Evolutionary conservation across 192 early-diverging fungal genomes (phyloP).

Genomic region (Chytriomyces sp.): DNA sequence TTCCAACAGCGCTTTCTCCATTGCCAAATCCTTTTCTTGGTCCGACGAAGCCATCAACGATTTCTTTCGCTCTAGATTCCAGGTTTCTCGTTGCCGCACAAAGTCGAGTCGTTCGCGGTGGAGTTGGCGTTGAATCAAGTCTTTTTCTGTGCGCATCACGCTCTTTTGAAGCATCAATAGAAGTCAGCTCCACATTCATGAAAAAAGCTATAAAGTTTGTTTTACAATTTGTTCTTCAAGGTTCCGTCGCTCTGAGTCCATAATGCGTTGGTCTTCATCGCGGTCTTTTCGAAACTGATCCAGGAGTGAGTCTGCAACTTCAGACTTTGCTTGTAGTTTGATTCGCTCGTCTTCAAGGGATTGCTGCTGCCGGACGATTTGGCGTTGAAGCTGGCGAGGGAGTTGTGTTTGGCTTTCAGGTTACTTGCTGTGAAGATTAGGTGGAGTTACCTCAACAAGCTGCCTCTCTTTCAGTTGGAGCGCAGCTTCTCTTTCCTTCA

Average conservation of each 20-base stretch:
- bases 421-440: neutral
- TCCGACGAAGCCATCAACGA: conserved; percentile 5
- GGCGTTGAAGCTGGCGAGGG: conserved; percentile 23
- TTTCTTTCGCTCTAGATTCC: conserved; percentile 29
- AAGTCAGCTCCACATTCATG: too few relatives aligned
- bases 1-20: conserved; percentile 36
- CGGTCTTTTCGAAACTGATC: conserved; percentile 16
- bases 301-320: neutral
- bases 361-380: conserved; percentile 12
- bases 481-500: conserved; percentile 31
- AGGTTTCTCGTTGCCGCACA: conserved; percentile 18
- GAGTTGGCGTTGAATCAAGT: conserved; percentile 22
- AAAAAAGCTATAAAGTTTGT: too few relatives aligned
- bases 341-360: conserved; percentile 29
- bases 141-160: conserved; percentile 21
- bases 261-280: conserved; percentile 22
- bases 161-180: neutral
- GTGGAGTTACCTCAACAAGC: conserved; percentile 22
- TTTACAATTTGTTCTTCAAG: conserved; percentile 36
- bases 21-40: conserved; percentile 27
- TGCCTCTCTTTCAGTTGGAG: conserved; percentile 29
- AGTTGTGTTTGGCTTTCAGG: neutral
- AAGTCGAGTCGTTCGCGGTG: conserved; percentile 38
- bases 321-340: conserved; percentile 13
- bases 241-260: conserved; percentile 9